These are phyloP conservation scores for Cryptococcus sp. DNA, from an alignment of 1,284 basidiomycete genomes.

Conservation along the genomic window DNA sequence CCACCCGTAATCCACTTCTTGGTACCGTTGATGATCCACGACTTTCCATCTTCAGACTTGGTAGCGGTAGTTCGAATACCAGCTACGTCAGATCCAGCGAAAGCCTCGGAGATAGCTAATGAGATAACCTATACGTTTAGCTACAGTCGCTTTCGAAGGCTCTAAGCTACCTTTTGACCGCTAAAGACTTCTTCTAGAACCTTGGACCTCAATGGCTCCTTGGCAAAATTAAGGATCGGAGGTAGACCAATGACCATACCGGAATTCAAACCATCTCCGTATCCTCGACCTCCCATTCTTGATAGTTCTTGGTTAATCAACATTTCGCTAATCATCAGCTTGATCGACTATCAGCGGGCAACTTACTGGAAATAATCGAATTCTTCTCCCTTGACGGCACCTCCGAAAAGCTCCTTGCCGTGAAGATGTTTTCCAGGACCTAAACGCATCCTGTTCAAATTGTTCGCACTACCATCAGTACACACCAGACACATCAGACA, in stretches of 20 bases:
- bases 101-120: constrained; percentile 84
- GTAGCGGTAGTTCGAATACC: constrained; percentile 75
- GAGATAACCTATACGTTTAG: constrained; percentile 55
- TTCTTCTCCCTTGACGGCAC: constrained; percentile 78
- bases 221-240: constrained; percentile 57
- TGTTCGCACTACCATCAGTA: constrained; percentile 54
- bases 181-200: constrained; percentile 75
- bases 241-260: constrained; percentile 70
- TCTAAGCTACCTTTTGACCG: constrained; percentile 50
- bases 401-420: constrained; percentile 74
- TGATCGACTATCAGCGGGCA: neutral
- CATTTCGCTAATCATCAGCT: constrained; percentile 51
- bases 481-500: too few species aligned
- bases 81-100: constrained; percentile 85
- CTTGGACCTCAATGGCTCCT: constrained; percentile 54
- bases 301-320: constrained; percentile 81
- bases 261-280: constrained; percentile 69
- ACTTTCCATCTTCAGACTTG: constrained; percentile 73
- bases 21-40: constrained; percentile 76
- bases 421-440: constrained; percentile 73
- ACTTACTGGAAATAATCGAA: constrained; percentile 64
- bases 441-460: constrained; percentile 84
- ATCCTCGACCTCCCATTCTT: constrained; percentile 73
- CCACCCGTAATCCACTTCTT: constrained; percentile 95
- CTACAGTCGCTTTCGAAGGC: neutral